These are phyloP conservation scores for Helotiales sp. DNA, from an alignment of 2,329 filamentous ascomycete species.

Conservation along the genomic window DNA sequence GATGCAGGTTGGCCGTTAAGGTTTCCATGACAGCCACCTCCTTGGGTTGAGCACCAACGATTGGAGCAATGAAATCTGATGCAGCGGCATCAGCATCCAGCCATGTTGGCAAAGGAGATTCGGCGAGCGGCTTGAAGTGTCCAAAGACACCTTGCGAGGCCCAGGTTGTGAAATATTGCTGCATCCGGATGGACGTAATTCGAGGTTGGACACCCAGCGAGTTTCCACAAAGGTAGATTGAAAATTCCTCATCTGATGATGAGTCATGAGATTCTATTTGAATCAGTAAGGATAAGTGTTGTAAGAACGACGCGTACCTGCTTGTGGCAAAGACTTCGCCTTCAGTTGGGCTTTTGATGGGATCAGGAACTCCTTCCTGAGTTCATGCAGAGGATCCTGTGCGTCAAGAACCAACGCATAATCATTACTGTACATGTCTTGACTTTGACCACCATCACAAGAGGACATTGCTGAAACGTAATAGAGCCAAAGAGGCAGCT, in stretches of 20 bases:
- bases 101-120: conserved; percentile 64
- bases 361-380: conserved; percentile 73
- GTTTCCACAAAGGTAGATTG: conserved; percentile 76
- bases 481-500: conserved; percentile 22
- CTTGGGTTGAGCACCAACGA: conserved; percentile 66
- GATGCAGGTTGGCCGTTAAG: conserved; percentile 74
- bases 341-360: conserved; percentile 72
- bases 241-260: conserved; percentile 30
- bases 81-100: conserved; percentile 70
- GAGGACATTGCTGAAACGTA: conserved; percentile 28
- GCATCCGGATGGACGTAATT: conserved; percentile 62
- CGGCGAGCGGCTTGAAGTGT: conserved; percentile 67
- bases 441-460: conserved; percentile 14
- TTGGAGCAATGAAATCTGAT: conserved; percentile 63
- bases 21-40: conserved; percentile 82
- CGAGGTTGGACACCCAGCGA: conserved; percentile 75
- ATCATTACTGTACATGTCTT: conserved; percentile 30
- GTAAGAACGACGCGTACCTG: conserved; percentile 19
- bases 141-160: conserved; percentile 74
- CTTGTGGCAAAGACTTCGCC: conserved; percentile 39
- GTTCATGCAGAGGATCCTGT: conserved; percentile 57
- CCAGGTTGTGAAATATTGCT: conserved; percentile 72
- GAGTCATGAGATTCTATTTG: conserved; percentile 23
- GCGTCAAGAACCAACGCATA: conserved; percentile 50
- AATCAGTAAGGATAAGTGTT: conserved; percentile 4